Conservation (phyloP, 352 stramenopile genomes). For the Hyaloperonospora arabidopsidis region DNA sequence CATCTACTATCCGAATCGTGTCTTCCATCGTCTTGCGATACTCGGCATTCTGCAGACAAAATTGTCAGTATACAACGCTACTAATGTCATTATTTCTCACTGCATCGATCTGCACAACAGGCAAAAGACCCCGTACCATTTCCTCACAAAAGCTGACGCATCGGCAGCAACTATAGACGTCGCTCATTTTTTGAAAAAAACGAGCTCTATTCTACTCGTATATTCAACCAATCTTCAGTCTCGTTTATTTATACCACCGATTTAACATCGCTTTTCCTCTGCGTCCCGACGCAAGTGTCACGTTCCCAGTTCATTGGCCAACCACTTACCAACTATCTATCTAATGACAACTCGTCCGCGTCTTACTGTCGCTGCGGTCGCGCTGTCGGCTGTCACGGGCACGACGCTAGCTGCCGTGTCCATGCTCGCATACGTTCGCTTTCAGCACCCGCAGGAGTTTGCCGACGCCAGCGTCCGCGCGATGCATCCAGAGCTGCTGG, state of each 20-base stretch:
- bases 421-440: constrained; percentile 73
- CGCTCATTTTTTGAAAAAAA: constrained; percentile 10
- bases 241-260: no score
- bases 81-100: no score
- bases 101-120: no score
- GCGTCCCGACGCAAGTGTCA: no score
- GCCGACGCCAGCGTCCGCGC: constrained; percentile 71
- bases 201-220: neutral
- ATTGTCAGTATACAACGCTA: no score
- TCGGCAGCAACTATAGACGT: constrained; percentile 45
- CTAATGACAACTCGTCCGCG: constrained; percentile 37
- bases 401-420: constrained; percentile 80
- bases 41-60: constrained; percentile 45
- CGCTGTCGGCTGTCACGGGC: constrained; percentile 67
- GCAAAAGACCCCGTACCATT: constrained; percentile 37
- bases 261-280: no score
- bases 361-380: constrained; percentile 46
- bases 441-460: constrained; percentile 79
- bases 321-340: no score
- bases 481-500: constrained; percentile 62
- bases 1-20: constrained; percentile 63
- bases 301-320: no score
- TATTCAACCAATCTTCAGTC: neutral
- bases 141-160: constrained; percentile 69
- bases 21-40: constrained; percentile 81